Conservation (phyloP, 2,329 filamentous ascomycete genomes). For the Zasmidium citrigriseum region DNA sequence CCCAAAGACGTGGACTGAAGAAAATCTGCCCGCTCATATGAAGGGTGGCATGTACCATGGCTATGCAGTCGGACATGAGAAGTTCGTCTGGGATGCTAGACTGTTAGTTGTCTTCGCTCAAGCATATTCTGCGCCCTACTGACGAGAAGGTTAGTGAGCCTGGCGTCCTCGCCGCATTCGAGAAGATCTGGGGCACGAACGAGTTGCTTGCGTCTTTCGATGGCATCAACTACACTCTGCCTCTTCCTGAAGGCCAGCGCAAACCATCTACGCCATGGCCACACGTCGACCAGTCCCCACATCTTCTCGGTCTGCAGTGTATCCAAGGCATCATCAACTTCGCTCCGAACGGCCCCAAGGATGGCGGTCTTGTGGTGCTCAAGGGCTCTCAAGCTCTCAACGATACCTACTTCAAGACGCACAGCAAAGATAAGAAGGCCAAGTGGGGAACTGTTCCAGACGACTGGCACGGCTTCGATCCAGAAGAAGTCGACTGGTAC, state of each 20-base stretch:
- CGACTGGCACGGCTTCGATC: constrained; percentile 18
- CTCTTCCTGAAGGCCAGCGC: constrained; percentile 9
- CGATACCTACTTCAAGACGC: constrained; percentile 16
- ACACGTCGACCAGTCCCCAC: constrained; percentile 13
- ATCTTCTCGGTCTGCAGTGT: constrained; percentile 12
- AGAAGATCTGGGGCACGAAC: constrained; percentile 21
- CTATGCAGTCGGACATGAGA: constrained; percentile 22
- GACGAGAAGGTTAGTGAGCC: constrained; percentile 9
- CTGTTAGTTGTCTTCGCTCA: background rate
- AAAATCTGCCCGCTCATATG: constrained; percentile 18
- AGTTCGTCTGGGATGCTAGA: constrained; percentile 26
- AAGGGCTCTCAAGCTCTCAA: constrained; percentile 13
- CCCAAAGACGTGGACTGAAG: constrained; percentile 12
- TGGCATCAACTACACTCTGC: constrained; percentile 21
- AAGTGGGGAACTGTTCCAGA: constrained; percentile 17
- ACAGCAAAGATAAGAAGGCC: constrained; percentile 16
- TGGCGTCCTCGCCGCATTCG: constrained; percentile 20
- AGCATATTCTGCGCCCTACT: background rate
- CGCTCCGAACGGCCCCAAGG: constrained; percentile 20
- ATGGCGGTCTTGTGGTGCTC: constrained; percentile 19
- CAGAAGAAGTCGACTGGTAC: constrained; percentile 18
- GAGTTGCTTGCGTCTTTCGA: constrained; percentile 24
- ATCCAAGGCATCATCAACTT: constrained; percentile 21
- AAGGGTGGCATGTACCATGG: constrained; percentile 21
- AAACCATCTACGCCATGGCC: constrained; percentile 12